Evolutionary conservation across 768 basidiomycete species (phyloP).

Genomic region (Pisolithus tinctorius): DNA sequence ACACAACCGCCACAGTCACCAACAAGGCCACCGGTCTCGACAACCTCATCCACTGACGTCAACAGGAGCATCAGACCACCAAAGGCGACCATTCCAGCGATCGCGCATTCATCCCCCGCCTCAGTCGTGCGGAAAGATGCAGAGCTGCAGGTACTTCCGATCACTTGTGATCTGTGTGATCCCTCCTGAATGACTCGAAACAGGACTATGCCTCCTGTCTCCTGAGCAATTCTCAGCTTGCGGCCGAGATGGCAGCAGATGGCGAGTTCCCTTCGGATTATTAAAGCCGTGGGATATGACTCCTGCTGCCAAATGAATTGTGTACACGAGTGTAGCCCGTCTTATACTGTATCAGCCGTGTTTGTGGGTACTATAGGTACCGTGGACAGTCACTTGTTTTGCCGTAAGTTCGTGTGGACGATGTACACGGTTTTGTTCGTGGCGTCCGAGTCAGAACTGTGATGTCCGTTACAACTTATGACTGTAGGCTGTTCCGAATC

Average conservation of each 20-base stretch:
- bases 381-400: too few relatives aligned
- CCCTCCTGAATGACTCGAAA: constrained; percentile 1
- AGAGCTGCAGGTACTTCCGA: constrained; percentile 18
- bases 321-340: too few relatives aligned
- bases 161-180: not conserved
- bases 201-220: constrained; percentile 32
- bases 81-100: not conserved
- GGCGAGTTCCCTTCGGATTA: constrained; percentile 25
- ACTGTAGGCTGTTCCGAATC: too few relatives aligned
- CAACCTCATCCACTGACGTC: too few relatives aligned
- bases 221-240: constrained; percentile 30
- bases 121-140: constrained; percentile 3
- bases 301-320: too few relatives aligned
- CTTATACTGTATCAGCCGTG: too few relatives aligned
- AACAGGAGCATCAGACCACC: not conserved
- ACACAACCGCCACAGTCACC: not conserved
- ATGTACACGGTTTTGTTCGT: too few relatives aligned
- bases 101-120: not conserved
- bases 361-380: too few relatives aligned
- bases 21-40: not conserved
- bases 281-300: constrained; percentile 4
- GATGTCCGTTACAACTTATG: too few relatives aligned
- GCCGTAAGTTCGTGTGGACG: too few relatives aligned
- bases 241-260: constrained; percentile 18
- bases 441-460: too few relatives aligned